Percentiles rank a stretch among this genome's conserved stretches.
These are phyloP conservation scores for Hydnum rufescens DNA, from an alignment of 768 basidiomycete species.

Conservation along the genomic window DNA sequence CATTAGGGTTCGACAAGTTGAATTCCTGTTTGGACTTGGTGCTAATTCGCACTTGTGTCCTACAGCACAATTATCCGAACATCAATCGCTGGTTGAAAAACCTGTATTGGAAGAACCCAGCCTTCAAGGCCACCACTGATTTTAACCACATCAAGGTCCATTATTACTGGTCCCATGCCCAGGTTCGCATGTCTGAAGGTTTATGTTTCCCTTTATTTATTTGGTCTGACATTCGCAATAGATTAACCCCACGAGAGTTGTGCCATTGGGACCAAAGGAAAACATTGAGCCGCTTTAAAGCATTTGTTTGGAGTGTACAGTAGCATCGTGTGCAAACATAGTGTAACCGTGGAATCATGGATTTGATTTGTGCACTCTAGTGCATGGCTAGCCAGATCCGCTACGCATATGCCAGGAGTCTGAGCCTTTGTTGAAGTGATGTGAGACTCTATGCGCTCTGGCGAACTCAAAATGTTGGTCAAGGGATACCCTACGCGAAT, in stretches of 20 bases:
- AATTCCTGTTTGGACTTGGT: background rate
- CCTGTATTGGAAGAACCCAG: constrained; percentile 77
- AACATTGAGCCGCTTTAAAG: constrained; percentile 2
- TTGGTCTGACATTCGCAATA: background rate
- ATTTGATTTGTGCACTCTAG: no score
- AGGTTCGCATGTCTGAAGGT: background rate
- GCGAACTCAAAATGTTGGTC: no score
- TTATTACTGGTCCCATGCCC: constrained; percentile 25
- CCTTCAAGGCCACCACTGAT: constrained; percentile 73
- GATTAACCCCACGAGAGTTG: constrained; percentile 1
- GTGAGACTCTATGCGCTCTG: no score
- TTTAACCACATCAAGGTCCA: constrained; percentile 76
- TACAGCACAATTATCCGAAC: constrained; percentile 59
- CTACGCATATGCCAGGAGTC: no score
- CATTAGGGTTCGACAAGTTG: constrained; percentile 3
- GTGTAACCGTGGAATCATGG: no score
- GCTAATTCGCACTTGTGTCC: background rate
- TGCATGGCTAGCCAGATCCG: no score
- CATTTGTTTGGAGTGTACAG: no score
- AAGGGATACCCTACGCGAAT: no score
- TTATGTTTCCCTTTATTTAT: background rate
- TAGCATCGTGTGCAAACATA: no score
- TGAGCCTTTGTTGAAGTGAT: no score
- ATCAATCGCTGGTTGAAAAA: constrained; percentile 75
- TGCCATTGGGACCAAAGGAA: background rate